Base-by-base conservation (phyloP, 805 yeast species). In the Lipomyces chichibuensis region DNA sequence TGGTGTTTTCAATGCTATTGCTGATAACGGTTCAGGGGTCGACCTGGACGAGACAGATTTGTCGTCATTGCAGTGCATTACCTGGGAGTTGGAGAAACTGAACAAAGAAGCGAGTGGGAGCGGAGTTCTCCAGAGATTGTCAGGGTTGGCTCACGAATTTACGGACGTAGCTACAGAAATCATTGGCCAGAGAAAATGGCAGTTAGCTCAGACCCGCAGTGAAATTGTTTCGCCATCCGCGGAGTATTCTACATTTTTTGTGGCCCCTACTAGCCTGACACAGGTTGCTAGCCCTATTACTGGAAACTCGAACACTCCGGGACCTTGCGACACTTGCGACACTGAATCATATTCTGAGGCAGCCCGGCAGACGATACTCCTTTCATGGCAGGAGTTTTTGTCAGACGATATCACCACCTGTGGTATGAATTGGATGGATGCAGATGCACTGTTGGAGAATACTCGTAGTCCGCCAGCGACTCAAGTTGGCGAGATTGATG, bases 351-450 rank as follows among this genome's bases (percentile, higher is more conserved):
- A 60, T 32, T 57, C 66, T 7, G 67, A 60, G 51, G 69, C 35
- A 2, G 66, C 66, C 3, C 56, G 63, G 17, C 64, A 63, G 35
- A 57, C 60, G 23, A 66, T 67, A 14, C 46, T 66, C n/a, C 70
- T 68, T 3, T 64, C 70, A 8, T 67, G 70, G 70, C 58, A 60
- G 8, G 70, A 67, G 57, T 67, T 67, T 32, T 33, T 67, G 33
- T 52, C 69, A 6, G 66, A 65, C 39, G 69, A 65, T 20, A 65
- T 32, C 20, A 33, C 39, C 14, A 58, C 63, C 29, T 33, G 20
- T 32, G 62, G 23, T 27, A 20, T 57, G 29, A 23, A 49, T 14
- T 57, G 60, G 60, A 14, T 17, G 33, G 35, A 57, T 23, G 2
- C 57, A 13, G 49, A 9, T 55, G 53, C 4, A 20, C 11, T n/a